phyloP scores from a whole-genome alignment of 805 yeast species.

The Spathaspora girioi region DNA sequence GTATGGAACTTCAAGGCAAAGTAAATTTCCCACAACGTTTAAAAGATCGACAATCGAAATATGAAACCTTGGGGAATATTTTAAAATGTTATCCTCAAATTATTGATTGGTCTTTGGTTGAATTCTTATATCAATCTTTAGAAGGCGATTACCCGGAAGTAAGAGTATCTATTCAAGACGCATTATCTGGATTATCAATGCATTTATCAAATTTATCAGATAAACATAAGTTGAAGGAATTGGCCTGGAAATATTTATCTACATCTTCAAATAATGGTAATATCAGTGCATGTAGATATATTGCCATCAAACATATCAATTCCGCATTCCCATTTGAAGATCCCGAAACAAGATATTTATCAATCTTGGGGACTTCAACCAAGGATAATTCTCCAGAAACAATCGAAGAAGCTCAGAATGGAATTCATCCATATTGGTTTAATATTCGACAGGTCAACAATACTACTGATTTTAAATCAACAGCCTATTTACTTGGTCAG shows the following conservation, averaged over 20 bases:
- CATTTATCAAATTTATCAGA: conserved; percentile 41
- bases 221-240: conserved; percentile 39
- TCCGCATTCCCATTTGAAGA: conserved; percentile 65
- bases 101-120: conserved; percentile 51
- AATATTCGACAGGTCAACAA: conserved; percentile 46
- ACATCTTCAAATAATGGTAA: conserved; percentile 11
- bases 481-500: conserved; percentile 42
- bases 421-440: conserved; percentile 83
- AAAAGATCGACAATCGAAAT: conserved; percentile 58
- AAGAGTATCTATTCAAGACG: conserved; percentile 66
- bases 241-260: conserved; percentile 31
- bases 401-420: conserved; percentile 73
- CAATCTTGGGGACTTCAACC: conserved; percentile 57
- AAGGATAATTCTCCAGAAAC: conserved; percentile 63
- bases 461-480: conserved; percentile 39
- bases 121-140: conserved; percentile 69
- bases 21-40: conserved; percentile 32
- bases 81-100: conserved; percentile 43
- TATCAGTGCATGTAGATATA: conserved; percentile 53
- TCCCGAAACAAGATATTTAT: conserved; percentile 61
- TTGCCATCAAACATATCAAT: conserved; percentile 63
- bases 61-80: conserved; percentile 75
- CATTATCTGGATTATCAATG: conserved; percentile 55
- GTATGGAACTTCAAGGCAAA: conserved; percentile 29
- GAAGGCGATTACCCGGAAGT: conserved; percentile 61